Evolutionary conservation across 345 rosid genomes (phyloP).

Genomic region (Populus davidiana): DNA sequence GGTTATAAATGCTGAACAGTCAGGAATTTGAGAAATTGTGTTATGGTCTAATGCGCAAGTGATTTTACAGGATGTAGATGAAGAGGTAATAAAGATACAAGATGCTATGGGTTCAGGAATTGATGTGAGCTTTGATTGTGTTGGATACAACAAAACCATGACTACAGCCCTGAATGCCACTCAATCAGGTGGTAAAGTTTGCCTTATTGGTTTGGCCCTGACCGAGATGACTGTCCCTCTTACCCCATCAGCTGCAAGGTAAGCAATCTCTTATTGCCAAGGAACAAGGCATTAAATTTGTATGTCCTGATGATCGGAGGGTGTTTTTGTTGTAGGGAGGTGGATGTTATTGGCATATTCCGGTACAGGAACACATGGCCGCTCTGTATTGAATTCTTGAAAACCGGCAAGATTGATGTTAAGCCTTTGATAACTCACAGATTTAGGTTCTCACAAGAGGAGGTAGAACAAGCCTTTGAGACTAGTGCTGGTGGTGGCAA

Average conservation of each 20-base stretch:
- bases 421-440: conserved; percentile 85
- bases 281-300: background rate
- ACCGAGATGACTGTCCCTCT: conserved; percentile 80
- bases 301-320: background rate
- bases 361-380: conserved; percentile 95
- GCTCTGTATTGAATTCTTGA: conserved; percentile 65
- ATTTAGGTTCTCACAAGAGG: conserved; percentile 79
- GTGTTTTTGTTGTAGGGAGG: conserved; percentile 55
- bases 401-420: conserved; percentile 75
- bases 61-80: conserved; percentile 52
- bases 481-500: conserved; percentile 76
- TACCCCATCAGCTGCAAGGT: conserved; percentile 92
- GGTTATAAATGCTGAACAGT: conserved; percentile 32
- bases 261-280: background rate
- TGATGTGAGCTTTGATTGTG: conserved; percentile 83
- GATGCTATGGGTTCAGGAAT: conserved; percentile 59
- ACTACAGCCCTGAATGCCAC: conserved; percentile 77
- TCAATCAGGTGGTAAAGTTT: conserved; percentile 80
- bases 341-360: conserved; percentile 77
- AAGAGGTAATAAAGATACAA: conserved; percentile 59
- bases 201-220: conserved; percentile 88
- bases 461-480: conserved; percentile 76
- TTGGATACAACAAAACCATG: conserved; percentile 88
- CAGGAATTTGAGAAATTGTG: no score
- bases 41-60: background rate